Base-by-base conservation (phyloP, 352 stramenopile species). In the Globisporangium takayamanum region DNA sequence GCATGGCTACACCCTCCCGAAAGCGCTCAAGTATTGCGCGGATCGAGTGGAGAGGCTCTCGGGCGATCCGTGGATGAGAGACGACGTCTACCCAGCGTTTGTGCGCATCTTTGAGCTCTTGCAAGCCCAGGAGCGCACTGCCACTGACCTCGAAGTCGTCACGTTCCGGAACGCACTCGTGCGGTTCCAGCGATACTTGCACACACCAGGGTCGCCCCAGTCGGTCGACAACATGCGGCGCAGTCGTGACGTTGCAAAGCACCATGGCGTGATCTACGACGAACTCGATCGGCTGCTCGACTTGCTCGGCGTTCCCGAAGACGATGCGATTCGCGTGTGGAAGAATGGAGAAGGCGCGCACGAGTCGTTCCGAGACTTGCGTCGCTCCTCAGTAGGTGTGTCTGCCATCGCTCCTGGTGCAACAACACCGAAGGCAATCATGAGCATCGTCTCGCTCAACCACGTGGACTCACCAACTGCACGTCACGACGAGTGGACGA, bases 231-330 rank as follows among this genome's bases (percentile, higher is more conserved):
- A 57, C 22, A 6, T 41, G 16, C 36, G 16, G 11, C 30, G 53
- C 16, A 57, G 53, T 26, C 53, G 53, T 2, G 18, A 37, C 25
- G 54, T 60, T 11, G 46, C 46, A 3, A 30, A 60, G n/a, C n/a
- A 14, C 5, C 26, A 60, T 25, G 26, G 50, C 14, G 54, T 60
- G 46, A 45, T 60, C 2, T 60, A 60, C 54, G 33, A 25, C 7
- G 26, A 53, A n/a, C 42, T 60, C 15, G 44, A 60, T 49, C 25
- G 46, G 3, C 22, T 53, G 30, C 26, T 60, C n/a, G 44, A 45
- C 54, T 11, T 51, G 14, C 18, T 60, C 25, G 5, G 22, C 20
- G 42, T 60, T 28, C 25, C 54, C 11, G 25, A 42, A 2, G 20
- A 12, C 5, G 25, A 60, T 15, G 25, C 26, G 54, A 58, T 58